Percentiles rank a stretch among this genome's conserved stretches.
These are phyloP conservation scores for Macrotyloma uniflorum DNA, from an alignment of 306 rosid genomes.

Conservation along the genomic window DNA sequence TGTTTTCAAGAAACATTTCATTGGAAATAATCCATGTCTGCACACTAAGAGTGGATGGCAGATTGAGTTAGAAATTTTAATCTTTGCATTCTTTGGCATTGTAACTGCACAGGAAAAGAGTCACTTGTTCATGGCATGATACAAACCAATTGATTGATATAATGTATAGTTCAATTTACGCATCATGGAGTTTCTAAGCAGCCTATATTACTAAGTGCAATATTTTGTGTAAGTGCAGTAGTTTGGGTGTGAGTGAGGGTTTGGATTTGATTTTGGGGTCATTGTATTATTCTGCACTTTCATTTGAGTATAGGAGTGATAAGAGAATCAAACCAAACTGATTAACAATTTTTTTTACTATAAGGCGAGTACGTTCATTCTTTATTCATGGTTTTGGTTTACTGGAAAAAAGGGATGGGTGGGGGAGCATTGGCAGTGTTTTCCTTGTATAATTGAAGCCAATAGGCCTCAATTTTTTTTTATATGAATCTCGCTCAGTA, in stretches of 20 bases:
- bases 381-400: background rate
- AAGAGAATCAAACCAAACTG: background rate
- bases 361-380: background rate
- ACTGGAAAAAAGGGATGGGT: background rate
- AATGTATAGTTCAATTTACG: background rate
- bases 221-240: background rate
- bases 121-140: background rate
- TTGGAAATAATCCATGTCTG: background rate
- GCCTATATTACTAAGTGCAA: background rate
- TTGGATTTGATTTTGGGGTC: slow-evolving; percentile 15
- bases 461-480: background rate
- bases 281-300: slow-evolving; percentile 2
- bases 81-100: slow-evolving; percentile 21
- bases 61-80: slow-evolving; percentile 16
- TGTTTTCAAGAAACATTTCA: background rate
- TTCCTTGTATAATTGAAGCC: too few species aligned
- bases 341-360: background rate
- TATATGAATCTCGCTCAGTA: background rate
- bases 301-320: background rate
- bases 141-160: slow-evolving; percentile 19
- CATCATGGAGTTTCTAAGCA: slow-evolving; percentile 2
- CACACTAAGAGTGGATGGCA: background rate
- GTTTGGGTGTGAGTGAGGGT: slow-evolving; percentile 8
- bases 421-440: too few species aligned
- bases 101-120: background rate